Conservation (phyloP, 1,284 basidiomycete species). For the Laetiporus sulphureus region DNA sequence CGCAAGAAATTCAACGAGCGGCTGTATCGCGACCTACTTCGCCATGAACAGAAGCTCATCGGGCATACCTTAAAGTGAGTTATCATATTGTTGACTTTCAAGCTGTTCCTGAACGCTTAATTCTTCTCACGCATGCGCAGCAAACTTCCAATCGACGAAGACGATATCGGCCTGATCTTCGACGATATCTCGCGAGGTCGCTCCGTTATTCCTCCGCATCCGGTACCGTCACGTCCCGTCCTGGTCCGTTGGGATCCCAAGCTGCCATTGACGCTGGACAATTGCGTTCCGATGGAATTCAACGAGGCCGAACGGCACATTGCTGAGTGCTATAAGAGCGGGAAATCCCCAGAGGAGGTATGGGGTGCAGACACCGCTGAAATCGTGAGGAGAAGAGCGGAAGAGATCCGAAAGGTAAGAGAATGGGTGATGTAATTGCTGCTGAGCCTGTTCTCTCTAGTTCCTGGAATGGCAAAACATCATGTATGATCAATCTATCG, state of each 20-base stretch:
- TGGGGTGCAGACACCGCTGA: constrained; percentile 60
- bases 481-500: too few species aligned
- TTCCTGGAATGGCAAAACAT: too few species aligned
- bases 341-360: constrained; percentile 40
- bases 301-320: constrained; percentile 69
- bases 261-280: constrained; percentile 59
- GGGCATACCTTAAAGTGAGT: constrained; percentile 32
- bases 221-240: constrained; percentile 63
- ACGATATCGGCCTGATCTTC: constrained; percentile 78
- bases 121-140: constrained; percentile 28
- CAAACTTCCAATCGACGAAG: constrained; percentile 70
- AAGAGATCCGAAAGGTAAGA: constrained; percentile 41
- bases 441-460: too few species aligned
- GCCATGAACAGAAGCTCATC: constrained; percentile 61
- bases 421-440: constrained; percentile 35
- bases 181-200: constrained; percentile 85
- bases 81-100: neutral
- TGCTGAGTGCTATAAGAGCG: constrained; percentile 37
- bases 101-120: too few species aligned
- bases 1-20: constrained; percentile 80
- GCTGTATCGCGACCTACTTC: constrained; percentile 70
- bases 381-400: constrained; percentile 46
- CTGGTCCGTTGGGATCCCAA: constrained; percentile 77
- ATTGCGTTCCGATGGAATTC: constrained; percentile 77
- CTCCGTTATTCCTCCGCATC: constrained; percentile 70